Evolutionary conservation across 495 filamentous ascomycete species (phyloP).

Genomic region (Collariella sp.): DNA sequence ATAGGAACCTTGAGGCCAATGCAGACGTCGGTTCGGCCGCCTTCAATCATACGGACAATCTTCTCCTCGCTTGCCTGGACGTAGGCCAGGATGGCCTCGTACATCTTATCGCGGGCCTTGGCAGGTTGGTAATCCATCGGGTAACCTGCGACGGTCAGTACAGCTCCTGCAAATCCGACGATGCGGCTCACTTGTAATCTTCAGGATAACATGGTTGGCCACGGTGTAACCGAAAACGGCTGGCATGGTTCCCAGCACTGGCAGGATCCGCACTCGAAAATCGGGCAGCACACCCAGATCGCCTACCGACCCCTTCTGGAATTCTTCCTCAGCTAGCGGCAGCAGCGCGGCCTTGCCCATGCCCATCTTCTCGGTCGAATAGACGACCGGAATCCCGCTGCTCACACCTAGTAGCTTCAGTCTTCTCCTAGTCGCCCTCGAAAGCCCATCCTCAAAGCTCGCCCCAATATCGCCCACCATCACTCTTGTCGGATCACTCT

Average conservation of each 20-base stretch:
- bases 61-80: slow-evolving; percentile 72
- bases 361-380: slow-evolving; percentile 83
- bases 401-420: slow-evolving; percentile 73
- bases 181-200: slow-evolving; percentile 47
- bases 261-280: slow-evolving; percentile 87
- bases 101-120: slow-evolving; percentile 84
- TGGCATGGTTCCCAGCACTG: slow-evolving; percentile 94
- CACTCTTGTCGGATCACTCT: slow-evolving; percentile 90
- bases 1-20: slow-evolving; percentile 68
- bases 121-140: slow-evolving; percentile 72
- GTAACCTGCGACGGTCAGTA: slow-evolving; percentile 47
- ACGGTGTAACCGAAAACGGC: slow-evolving; percentile 85
- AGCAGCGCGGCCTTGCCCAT: slow-evolving; percentile 85
- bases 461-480: slow-evolving; percentile 86
- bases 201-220: slow-evolving; percentile 85
- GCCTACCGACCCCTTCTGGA: slow-evolving; percentile 73
- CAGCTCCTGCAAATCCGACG: background rate
- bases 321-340: slow-evolving; percentile 83
- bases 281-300: slow-evolving; percentile 84
- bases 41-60: slow-evolving; percentile 45
- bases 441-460: slow-evolving; percentile 84
- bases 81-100: slow-evolving; percentile 65
- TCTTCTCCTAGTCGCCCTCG: slow-evolving; percentile 68
- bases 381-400: slow-evolving; percentile 82
- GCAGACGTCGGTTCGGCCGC: slow-evolving; percentile 47